phyloP scores from a whole-genome alignment of 257 asterid genomes.

The Forsythia viridissima region DNA sequence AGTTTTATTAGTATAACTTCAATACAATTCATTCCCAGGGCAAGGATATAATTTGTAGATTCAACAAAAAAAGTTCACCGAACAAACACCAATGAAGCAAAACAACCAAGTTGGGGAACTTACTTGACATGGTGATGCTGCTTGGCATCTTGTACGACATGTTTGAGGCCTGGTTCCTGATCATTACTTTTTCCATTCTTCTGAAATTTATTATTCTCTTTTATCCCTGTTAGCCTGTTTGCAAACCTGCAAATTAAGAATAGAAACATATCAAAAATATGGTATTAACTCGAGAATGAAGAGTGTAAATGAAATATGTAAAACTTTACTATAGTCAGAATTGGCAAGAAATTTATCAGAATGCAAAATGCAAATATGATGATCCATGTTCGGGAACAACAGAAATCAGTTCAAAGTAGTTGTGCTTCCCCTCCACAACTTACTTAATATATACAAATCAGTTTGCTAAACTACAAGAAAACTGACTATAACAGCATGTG shows the following conservation, averaged over 20 bases:
- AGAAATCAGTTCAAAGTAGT: background rate
- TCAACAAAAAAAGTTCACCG: background rate
- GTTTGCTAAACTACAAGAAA: background rate
- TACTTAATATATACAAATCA: background rate
- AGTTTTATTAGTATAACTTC: background rate
- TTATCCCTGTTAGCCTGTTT: conserved; percentile 78
- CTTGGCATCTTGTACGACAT: conserved; percentile 71
- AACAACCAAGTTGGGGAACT: conserved; percentile 22
- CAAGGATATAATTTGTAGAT: background rate
- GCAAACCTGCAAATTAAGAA: conserved; percentile 64
- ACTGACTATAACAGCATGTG: background rate
- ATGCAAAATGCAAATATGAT: background rate
- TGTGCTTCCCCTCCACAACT: background rate
- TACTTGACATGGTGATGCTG: conserved; percentile 65
- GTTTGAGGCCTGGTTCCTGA: conserved; percentile 68
- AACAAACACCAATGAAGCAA: background rate
- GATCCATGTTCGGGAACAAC: background rate
- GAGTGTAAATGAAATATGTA: background rate
- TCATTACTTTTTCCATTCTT: conserved; percentile 44
- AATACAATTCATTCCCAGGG: background rate
- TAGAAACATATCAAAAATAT: background rate
- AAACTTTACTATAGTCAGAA: background rate
- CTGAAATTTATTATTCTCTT: conserved; percentile 78
- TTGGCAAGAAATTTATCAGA: background rate
- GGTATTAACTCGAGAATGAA: background rate